Evolutionary conservation across 1,284 basidiomycete genomes (phyloP), one percentile per base, ranked within the genome.

Genomic region (Sphaerobolus stellatus): DNA sequence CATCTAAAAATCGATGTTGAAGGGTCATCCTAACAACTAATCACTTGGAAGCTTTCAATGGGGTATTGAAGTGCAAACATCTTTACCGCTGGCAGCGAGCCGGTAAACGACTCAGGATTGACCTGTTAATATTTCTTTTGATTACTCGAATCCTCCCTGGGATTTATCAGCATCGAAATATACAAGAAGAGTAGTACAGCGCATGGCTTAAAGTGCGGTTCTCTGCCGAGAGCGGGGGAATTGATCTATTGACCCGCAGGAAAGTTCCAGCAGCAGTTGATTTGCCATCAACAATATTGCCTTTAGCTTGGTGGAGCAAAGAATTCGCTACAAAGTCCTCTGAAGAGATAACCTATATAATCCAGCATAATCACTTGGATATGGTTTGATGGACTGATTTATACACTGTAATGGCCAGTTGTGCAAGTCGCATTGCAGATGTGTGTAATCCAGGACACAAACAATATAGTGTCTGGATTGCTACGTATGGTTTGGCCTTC

Each of bases 1-100:
- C 52, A 56, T 0, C 57, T 73, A 7, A 45, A 52, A 0, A 25
- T 60, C n/a, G 54, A 60, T 5, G 47, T 72, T 13, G 65, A 69
- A 4, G 61, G 59, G 62, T 75, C 6, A 48, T 73, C n/a, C 62
- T 69, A 0, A 75, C 73, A 2, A 75, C 72, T 20, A 75, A 75
- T 48, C 71, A 74, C 54, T 65, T 75, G 0, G 71, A 76, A 52
- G 68, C 70, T 0, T 74, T 76, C 59, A 75, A 75, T 47, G 59
- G 65, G 8, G 50, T 67, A 3, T 57, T 75, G 2, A 74, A 75
- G 56, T 31, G 57, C 9, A 68, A 65, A 38, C 60, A 72, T 47
- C 24, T 73, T 3, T 58, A 38, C 0, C 56, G 58, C 20, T 66
- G 59, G 61, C 64, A 69, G 33, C 64, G 61, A 28, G 61, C 57